These are phyloP conservation scores for Trichoderma sp. DNA, from an alignment of 2,329 filamentous ascomycete species.

Conservation along the genomic window DNA sequence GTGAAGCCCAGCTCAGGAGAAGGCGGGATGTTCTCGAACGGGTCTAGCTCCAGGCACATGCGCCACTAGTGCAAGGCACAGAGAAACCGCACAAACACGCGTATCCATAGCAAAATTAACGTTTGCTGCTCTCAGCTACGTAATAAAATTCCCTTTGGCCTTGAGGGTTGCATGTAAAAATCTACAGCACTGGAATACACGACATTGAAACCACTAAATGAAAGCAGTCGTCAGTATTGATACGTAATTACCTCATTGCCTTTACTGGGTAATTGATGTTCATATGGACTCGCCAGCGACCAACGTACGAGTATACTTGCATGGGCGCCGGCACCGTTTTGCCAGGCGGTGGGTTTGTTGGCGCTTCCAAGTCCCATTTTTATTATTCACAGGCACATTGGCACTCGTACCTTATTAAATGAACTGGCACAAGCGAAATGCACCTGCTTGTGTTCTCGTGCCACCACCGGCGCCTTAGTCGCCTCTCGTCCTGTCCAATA, in stretches of 20 bases:
- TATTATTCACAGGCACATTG: neutral
- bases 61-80: slow-evolving; percentile 17
- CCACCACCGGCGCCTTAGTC: neutral
- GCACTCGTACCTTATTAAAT: neutral
- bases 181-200: neutral
- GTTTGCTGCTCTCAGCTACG: neutral
- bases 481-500: neutral
- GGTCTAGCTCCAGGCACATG: slow-evolving; percentile 16
- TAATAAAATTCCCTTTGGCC: too few relatives aligned
- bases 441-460: neutral
- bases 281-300: neutral
- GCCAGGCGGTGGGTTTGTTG: neutral
- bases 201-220: too few relatives aligned
- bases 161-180: neutral
- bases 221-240: neutral
- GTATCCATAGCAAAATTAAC: neutral
- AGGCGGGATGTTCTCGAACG: neutral
- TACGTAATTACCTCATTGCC: neutral
- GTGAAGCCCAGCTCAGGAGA: slow-evolving; percentile 4
- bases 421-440: slow-evolving; percentile 13
- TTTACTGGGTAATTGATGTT: neutral
- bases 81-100: neutral
- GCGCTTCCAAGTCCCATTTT: neutral
- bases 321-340: neutral
- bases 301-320: neutral